Percentiles rank a stretch among this genome's conserved stretches.
Conservation (phyloP, 2,329 filamentous ascomycete genomes). For the Plectosphaerella plurivora region DNA sequence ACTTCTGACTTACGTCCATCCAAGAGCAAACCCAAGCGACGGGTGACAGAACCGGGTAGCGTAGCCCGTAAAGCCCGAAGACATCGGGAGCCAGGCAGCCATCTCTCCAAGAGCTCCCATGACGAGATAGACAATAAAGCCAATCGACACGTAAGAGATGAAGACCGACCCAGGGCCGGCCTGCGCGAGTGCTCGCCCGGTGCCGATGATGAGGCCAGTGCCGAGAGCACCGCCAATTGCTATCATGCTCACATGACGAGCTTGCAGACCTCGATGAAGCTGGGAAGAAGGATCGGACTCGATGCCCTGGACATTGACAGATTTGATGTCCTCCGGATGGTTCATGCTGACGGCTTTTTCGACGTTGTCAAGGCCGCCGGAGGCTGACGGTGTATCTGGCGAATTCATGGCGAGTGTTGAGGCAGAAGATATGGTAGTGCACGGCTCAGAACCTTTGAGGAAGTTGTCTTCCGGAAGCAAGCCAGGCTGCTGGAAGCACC, state of each 20-base stretch:
- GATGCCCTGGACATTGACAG: constrained; percentile 31
- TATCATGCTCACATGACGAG: constrained; percentile 54
- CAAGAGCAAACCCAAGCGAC: constrained; percentile 73
- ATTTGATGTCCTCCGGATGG: neutral
- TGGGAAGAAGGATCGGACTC: constrained; percentile 44
- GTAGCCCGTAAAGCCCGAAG: constrained; percentile 77
- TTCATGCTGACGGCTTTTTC: neutral
- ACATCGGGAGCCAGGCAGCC: constrained; percentile 75
- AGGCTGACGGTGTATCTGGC: neutral
- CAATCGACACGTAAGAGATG: constrained; percentile 66
- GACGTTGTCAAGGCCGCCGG: neutral
- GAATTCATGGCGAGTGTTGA: neutral
- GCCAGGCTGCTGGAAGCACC: neutral
- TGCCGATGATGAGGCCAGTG: constrained; percentile 70
- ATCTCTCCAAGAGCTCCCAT: constrained; percentile 82
- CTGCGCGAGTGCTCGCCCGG: constrained; percentile 48
- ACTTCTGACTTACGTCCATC: constrained; percentile 62
- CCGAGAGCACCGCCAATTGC: constrained; percentile 73
- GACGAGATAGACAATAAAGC: constrained; percentile 71
- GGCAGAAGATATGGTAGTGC: neutral
- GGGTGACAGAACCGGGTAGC: constrained; percentile 76
- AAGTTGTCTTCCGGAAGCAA: neutral
- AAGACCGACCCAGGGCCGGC: constrained; percentile 62
- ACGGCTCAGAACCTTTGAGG: neutral
- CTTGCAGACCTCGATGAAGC: constrained; percentile 47